These are phyloP conservation scores for Escallonia rubra DNA, from an alignment of 129 eudicot genomes.

Conservation along the genomic window DNA sequence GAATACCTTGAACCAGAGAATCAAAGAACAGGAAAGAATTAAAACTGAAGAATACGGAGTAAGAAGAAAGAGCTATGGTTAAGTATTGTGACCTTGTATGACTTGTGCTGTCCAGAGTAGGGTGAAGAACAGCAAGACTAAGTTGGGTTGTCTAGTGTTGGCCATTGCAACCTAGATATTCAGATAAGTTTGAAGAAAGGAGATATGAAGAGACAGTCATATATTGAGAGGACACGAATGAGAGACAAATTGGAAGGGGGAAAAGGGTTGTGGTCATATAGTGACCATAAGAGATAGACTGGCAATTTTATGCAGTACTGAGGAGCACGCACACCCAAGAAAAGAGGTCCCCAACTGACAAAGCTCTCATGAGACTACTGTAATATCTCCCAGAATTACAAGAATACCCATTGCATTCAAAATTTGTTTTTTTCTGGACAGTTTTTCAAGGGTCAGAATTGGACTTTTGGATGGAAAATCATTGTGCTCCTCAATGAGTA, in stretches of 20 bases:
- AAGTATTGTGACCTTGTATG: conserved; percentile 35
- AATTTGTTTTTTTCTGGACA: neutral
- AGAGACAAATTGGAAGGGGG: conserved; percentile 15
- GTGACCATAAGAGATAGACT: conserved; percentile 62
- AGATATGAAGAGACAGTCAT: conserved; percentile 24
- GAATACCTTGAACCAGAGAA: no score
- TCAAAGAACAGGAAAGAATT: no score
- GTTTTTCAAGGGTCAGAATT: conserved; percentile 13
- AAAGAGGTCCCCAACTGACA: conserved; percentile 59
- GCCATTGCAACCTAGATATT: conserved; percentile 35
- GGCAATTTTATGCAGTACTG: conserved; percentile 16
- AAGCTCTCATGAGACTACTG: conserved; percentile 15
- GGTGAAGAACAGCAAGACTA: conserved; percentile 28
- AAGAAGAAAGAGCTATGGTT: neutral
- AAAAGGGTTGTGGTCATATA: conserved; percentile 44
- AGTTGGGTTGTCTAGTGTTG: conserved; percentile 20
- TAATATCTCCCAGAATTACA: conserved; percentile 17
- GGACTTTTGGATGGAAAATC: conserved; percentile 16
- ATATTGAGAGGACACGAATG: conserved; percentile 37
- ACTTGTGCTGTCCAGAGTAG: conserved; percentile 40
- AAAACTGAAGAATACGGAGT: neutral
- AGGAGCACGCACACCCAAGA: conserved; percentile 4
- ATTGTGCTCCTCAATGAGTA: conserved; percentile 6
- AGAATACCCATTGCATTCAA: conserved; percentile 13
- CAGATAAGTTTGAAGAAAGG: conserved; percentile 18